These are phyloP conservation scores for Friedmanniomyces simplex DNA, from an alignment of 495 filamentous ascomycete species.

Conservation along the genomic window DNA sequence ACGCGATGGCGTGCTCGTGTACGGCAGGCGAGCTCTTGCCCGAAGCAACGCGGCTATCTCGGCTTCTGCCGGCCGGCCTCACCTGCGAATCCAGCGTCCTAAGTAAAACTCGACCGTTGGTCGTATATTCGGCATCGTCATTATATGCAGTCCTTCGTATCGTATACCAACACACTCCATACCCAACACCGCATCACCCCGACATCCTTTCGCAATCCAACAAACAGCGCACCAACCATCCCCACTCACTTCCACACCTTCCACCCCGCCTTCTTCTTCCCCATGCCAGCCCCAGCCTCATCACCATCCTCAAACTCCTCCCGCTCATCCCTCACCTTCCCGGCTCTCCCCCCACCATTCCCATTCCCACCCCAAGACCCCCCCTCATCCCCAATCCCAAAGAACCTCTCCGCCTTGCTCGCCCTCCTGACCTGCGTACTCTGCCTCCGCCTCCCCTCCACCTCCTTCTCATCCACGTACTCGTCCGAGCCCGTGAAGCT, in stretches of 20 bases:
- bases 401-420: slow-evolving; percentile 22
- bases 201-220: neutral
- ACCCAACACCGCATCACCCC: too few relatives aligned
- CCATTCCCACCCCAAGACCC: slow-evolving; percentile 1
- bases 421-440: neutral
- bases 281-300: too few relatives aligned
- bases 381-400: slow-evolving; percentile 17
- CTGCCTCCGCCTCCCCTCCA: neutral
- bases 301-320: slow-evolving; percentile 1
- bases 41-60: neutral
- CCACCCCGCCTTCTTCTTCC: slow-evolving; percentile 17
- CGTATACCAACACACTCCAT: too few relatives aligned
- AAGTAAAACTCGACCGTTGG: too few relatives aligned
- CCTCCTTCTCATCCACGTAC: neutral
- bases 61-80: too few relatives aligned
- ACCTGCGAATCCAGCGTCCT: too few relatives aligned
- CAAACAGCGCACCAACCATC: neutral
- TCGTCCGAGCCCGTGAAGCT: slow-evolving; percentile 8
- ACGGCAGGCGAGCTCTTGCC: neutral
- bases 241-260: slow-evolving; percentile 20
- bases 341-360: neutral
- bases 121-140: too few relatives aligned
- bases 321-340: slow-evolving; percentile 1
- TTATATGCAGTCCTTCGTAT: too few relatives aligned
- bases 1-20: neutral